Percentiles rank a stretch among this genome's conserved stretches.
These are phyloP conservation scores for Myxozyma kluyveri DNA, from an alignment of 805 yeast genomes.

Conservation along the genomic window DNA sequence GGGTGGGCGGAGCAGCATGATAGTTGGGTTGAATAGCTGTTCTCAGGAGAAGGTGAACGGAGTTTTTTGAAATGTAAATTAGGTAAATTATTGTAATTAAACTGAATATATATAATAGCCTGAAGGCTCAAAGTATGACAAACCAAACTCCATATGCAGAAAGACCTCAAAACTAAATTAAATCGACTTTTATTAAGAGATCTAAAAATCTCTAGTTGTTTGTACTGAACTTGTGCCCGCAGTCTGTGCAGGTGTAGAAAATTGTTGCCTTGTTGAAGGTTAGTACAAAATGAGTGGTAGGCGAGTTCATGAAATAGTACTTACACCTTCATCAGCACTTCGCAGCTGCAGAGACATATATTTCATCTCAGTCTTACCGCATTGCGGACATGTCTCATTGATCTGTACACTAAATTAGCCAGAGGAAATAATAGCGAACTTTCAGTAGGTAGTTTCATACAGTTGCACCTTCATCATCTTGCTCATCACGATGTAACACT, in stretches of 20 bases:
- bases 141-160: too few species aligned
- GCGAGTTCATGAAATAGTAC: slow-evolving; percentile 12
- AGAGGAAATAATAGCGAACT: not conserved
- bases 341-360: slow-evolving; percentile 94
- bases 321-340: slow-evolving; percentile 94
- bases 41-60: too few species aligned
- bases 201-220: slow-evolving; percentile 58
- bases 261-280: slow-evolving; percentile 66
- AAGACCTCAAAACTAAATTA: too few species aligned
- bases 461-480: slow-evolving; percentile 91
- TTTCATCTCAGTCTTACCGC: slow-evolving; percentile 97
- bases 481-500: slow-evolving; percentile 52
- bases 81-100: too few species aligned
- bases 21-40: too few species aligned
- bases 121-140: too few species aligned
- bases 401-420: slow-evolving; percentile 45
- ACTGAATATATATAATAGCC: too few species aligned
- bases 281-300: not conserved
- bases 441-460: slow-evolving; percentile 24
- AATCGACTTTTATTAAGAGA: too few species aligned
- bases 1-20: slow-evolving; percentile 26
- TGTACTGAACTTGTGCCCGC: slow-evolving; percentile 92
- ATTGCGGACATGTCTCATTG: slow-evolving; percentile 96
- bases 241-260: slow-evolving; percentile 89
- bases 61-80: too few species aligned